These are phyloP conservation scores for Ceratocystis papillata DNA, from an alignment of 2,329 filamentous ascomycete species.

Conservation along the genomic window DNA sequence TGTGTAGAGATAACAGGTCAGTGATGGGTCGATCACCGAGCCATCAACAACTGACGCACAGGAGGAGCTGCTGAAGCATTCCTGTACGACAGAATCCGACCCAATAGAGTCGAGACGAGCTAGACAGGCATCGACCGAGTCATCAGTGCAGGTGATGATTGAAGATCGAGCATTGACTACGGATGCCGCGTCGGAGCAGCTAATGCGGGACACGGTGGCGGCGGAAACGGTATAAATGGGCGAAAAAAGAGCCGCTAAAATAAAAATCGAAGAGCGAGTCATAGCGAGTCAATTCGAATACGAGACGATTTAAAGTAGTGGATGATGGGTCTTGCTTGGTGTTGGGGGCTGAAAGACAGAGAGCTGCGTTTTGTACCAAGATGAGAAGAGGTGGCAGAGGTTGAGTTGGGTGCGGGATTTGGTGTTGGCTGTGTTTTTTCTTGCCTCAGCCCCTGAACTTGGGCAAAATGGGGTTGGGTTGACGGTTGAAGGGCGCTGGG, in stretches of 20 bases:
- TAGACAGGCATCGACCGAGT: slow-evolving; percentile 38
- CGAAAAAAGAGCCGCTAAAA: slow-evolving; percentile 27
- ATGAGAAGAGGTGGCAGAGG: slow-evolving; percentile 4
- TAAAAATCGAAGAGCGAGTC: slow-evolving; percentile 22
- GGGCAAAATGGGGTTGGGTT: not conserved
- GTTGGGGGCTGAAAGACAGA: not conserved
- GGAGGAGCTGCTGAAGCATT: slow-evolving; percentile 32
- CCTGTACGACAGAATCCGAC: slow-evolving; percentile 32
- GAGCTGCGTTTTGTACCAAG: not conserved
- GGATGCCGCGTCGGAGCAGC: slow-evolving; percentile 27
- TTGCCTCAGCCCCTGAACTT: not conserved
- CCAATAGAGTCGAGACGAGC: slow-evolving; percentile 29
- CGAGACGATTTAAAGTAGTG: not conserved
- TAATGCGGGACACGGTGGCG: slow-evolving; percentile 30
- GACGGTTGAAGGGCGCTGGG: not conserved
- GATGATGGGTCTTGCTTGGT: not conserved
- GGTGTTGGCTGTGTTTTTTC: not conserved
- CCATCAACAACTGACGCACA: slow-evolving; percentile 29
- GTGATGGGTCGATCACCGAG: slow-evolving; percentile 30
- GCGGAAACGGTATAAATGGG: slow-evolving; percentile 32
- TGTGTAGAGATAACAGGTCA: slow-evolving; percentile 31
- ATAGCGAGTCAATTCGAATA: slow-evolving; percentile 12
- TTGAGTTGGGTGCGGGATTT: slow-evolving; percentile 1
- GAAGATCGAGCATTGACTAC: slow-evolving; percentile 34
- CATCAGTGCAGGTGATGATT: slow-evolving; percentile 34